Conservation (phyloP, 1,139 yeast genomes). For the Nakaseomyces kungkrabaensis region DNA sequence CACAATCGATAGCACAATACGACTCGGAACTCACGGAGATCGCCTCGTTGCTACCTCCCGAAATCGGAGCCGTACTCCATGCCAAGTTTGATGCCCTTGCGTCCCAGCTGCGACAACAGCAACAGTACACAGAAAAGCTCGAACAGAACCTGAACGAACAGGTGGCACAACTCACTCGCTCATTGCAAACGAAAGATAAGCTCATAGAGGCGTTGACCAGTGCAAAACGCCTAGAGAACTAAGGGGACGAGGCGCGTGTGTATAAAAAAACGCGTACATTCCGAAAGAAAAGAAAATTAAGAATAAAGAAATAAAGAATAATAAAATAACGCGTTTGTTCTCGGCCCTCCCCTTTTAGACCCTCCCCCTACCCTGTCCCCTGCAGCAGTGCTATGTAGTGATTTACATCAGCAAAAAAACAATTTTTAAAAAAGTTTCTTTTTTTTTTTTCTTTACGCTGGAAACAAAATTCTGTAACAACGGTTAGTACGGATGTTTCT, state of each 20-base stretch:
- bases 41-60: conserved; percentile 22
- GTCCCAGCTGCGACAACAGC: conserved; percentile 19
- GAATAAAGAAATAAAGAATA: too few relatives aligned
- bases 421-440: too few relatives aligned
- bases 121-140: conserved; percentile 14
- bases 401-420: too few relatives aligned
- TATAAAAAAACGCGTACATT: too few relatives aligned
- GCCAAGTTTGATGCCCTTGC: conserved; percentile 21
- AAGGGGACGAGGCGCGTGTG: background rate
- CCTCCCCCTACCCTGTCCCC: too few relatives aligned
- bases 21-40: conserved; percentile 22
- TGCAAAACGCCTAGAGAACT: conserved; percentile 42
- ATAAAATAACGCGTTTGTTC: conserved; percentile 21
- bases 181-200: conserved; percentile 60
- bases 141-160: conserved; percentile 23
- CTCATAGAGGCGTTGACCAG: conserved; percentile 66
- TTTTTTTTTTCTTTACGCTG: too few relatives aligned
- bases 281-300: background rate
- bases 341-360: background rate
- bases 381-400: too few relatives aligned
- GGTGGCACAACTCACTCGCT: conserved; percentile 51
- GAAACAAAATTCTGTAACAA: too few relatives aligned
- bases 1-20: background rate
- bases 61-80: conserved; percentile 21
- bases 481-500: too few relatives aligned